phyloP scores from a whole-genome alignment of 2,329 filamentous ascomycete species.

The Diplodia sapinea region DNA sequence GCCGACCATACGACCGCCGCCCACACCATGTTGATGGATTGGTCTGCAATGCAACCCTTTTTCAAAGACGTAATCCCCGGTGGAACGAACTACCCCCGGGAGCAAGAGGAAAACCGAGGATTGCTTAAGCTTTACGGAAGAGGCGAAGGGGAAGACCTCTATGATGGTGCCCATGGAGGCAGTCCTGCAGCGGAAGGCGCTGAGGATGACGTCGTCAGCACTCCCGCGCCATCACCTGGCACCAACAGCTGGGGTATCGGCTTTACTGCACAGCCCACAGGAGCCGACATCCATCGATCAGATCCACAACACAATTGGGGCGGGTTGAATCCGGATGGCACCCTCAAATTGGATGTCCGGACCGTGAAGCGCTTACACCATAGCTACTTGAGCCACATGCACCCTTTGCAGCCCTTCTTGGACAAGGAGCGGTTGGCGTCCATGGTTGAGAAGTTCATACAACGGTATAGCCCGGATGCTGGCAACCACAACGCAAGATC shows the following conservation, averaged over 20 bases:
- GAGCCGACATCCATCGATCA: constrained; percentile 41
- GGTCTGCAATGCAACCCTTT: constrained; percentile 58
- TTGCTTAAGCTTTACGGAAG: constrained; percentile 76
- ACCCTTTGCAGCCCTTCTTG: constrained; percentile 69
- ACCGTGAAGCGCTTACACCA: constrained; percentile 59
- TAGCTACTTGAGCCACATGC: constrained; percentile 65
- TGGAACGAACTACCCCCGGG: constrained; percentile 68
- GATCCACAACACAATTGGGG: constrained; percentile 47
- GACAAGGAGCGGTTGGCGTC: constrained; percentile 59
- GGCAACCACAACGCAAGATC: constrained; percentile 34
- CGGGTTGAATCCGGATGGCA: constrained; percentile 59
- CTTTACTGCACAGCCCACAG: constrained; percentile 41
- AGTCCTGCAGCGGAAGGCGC: constrained; percentile 50
- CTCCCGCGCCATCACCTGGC: constrained; percentile 49
- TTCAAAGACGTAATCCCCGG: constrained; percentile 59
- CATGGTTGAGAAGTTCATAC: constrained; percentile 58
- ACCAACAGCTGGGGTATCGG: constrained; percentile 58
- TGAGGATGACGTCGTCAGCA: constrained; percentile 39
- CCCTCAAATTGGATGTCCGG: constrained; percentile 59
- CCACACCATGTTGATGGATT: constrained; percentile 75
- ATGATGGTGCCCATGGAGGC: constrained; percentile 52
- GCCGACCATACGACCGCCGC: constrained; percentile 90
- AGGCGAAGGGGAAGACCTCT: constrained; percentile 73
- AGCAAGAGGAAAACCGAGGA: constrained; percentile 75
- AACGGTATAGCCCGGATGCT: constrained; percentile 41